Evolutionary conservation across 2,329 filamentous ascomycete genomes (phyloP).

Genomic region (Diaporthe eres): DNA sequence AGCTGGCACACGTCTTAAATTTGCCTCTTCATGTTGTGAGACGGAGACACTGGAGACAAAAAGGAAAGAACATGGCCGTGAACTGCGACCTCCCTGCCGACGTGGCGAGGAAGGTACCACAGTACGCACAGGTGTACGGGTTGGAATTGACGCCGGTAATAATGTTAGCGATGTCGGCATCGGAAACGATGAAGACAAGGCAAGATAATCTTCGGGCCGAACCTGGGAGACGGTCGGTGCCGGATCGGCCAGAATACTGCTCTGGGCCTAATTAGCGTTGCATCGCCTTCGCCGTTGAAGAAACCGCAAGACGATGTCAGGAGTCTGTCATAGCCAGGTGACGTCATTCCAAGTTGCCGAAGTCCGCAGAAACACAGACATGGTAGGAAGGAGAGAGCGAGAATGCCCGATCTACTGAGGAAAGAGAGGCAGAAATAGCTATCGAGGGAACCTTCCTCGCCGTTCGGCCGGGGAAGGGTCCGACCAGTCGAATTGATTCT

Average conservation of each 20-base stretch:
- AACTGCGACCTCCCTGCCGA: neutral
- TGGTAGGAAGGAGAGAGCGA: neutral
- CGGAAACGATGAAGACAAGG: neutral
- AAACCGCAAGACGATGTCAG: conserved; percentile 6
- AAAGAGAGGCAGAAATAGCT: neutral
- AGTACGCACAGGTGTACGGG: neutral
- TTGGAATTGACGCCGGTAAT: neutral
- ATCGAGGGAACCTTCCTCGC: conserved; percentile 1
- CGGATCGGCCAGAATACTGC: neutral
- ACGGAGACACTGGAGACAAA: neutral
- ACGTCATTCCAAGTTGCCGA: conserved; percentile 22
- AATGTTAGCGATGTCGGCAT: neutral
- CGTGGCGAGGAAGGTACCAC: neutral
- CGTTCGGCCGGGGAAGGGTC: neutral
- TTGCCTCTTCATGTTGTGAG: neutral
- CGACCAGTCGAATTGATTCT: neutral
- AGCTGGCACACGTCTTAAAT: neutral
- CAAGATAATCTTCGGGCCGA: neutral
- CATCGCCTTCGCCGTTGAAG: neutral
- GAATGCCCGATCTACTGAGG: too few relatives aligned
- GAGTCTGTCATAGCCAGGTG: conserved; percentile 7
- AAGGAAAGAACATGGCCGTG: neutral
- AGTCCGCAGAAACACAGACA: neutral
- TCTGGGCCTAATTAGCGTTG: neutral
- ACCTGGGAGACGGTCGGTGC: neutral